phyloP scores from a whole-genome alignment of 2,329 filamentous ascomycete species.

The Aspergillus brasiliensis region DNA sequence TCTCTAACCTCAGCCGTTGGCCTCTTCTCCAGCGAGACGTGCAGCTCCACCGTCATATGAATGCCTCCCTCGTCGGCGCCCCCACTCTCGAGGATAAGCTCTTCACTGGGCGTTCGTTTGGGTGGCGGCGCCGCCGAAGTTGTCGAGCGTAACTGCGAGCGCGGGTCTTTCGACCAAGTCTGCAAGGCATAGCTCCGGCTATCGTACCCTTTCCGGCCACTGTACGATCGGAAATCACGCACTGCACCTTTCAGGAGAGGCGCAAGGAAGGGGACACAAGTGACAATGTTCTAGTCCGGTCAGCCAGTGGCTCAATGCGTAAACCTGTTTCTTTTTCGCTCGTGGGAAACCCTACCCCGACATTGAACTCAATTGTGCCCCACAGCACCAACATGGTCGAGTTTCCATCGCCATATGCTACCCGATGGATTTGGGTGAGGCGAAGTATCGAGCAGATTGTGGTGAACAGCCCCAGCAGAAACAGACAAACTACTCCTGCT shows the following conservation, averaged over 20 bases:
- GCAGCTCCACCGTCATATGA: conserved; percentile 33
- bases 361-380: conserved; percentile 61
- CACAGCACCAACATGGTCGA: conserved; percentile 60
- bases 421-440: conserved; percentile 54
- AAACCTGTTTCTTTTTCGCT: not conserved
- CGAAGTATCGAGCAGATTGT: conserved; percentile 58
- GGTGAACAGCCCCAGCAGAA: conserved; percentile 57
- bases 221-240: conserved; percentile 31
- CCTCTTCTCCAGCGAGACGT: conserved; percentile 22
- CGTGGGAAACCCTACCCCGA: conserved; percentile 51
- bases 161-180: conserved; percentile 25
- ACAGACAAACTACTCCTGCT: conserved; percentile 54
- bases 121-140: conserved; percentile 6
- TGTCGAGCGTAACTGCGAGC: not conserved
- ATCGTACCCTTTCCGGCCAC: conserved; percentile 47
- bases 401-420: conserved; percentile 55
- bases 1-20: not conserved
- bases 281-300: conserved; percentile 35
- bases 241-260: conserved; percentile 32
- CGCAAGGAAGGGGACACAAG: conserved; percentile 36
- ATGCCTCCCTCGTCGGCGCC: conserved; percentile 24
- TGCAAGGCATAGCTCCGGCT: conserved; percentile 26
- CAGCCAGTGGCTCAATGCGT: not conserved
- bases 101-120: conserved; percentile 29
- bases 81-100: conserved; percentile 25